Base-by-base conservation (phyloP, 2,329 filamentous ascomycete species). In the Penicillium psychrosexuale region DNA sequence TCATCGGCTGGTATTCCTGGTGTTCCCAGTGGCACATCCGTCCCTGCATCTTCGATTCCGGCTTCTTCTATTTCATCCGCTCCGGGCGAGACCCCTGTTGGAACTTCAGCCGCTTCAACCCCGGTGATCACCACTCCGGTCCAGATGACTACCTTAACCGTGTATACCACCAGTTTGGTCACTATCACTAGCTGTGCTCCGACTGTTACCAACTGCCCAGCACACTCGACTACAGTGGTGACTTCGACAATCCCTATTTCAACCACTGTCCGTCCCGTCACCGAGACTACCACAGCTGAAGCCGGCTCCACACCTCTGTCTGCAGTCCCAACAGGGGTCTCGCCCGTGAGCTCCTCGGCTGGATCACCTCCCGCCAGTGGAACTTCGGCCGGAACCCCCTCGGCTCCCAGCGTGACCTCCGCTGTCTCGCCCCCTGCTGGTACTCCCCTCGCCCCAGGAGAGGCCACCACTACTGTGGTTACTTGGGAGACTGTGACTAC, bases 161-260 rank as follows among this genome's bases (percentile, higher is more conserved):
- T 73, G 19, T 74, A 68, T 52, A 69, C 69, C 13, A 75, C 73
- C 12, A 65, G 65, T 13, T 56, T 66, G 44, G 53, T 72, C 19
- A 74, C 74, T 33, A 67, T 75, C 58, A 77, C 73, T 12, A 72
- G 69, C 62, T 76, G 72, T 51, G 69, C 70, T 12, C 63, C 74
- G 7, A 68, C 64, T 1, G 66, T 75, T 42, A 68, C 69, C 33
- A 72, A 82, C 73, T 85, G 82, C 75, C 81, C 81, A 28, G 78
- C 75, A 47, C 36, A 73, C 49, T 78, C 76, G 12, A 76, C 78
- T 46, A 76, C 74, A 0, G 67, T 83, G 27, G 73, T 81, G 50
- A 83, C 82, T 3, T 77, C 82, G 54, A 83, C 80, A 9, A 44
- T 51, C n/a, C 15, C 48, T 27, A 24, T 45, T 12, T 45, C 39